Percentiles rank a stretch among this genome's conserved stretches.
phyloP scores from a whole-genome alignment of 108 stramenopile genomes.

The Aureococcus anophagefferens region DNA sequence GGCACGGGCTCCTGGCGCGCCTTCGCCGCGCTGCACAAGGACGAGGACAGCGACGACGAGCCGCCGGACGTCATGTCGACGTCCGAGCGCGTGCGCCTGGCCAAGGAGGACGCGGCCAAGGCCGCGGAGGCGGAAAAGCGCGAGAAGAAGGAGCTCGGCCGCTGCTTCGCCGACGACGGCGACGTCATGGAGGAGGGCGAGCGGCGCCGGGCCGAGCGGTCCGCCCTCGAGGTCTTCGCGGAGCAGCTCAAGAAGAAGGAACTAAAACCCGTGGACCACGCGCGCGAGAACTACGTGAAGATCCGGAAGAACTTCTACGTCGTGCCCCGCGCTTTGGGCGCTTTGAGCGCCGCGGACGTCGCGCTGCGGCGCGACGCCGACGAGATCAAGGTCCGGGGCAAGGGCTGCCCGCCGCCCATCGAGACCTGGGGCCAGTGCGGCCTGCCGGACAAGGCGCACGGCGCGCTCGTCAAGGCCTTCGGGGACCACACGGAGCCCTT shows the following conservation, averaged over 20 bases:
- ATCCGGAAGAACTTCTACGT: constrained; percentile 89
- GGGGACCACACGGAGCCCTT: constrained; percentile 65
- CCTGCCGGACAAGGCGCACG: constrained; percentile 69
- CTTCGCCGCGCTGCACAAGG: not conserved
- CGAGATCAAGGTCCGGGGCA: constrained; percentile 75
- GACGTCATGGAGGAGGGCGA: constrained; percentile 90
- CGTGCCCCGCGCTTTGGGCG: constrained; percentile 67
- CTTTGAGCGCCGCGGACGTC: constrained; percentile 55
- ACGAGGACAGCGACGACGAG: no score
- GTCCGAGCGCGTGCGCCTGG: not conserved
- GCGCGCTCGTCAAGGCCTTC: constrained; percentile 46
- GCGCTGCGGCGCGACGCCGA: constrained; percentile 57
- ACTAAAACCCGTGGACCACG: constrained; percentile 86
- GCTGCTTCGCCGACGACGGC: constrained; percentile 45
- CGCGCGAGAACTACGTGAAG: constrained; percentile 68
- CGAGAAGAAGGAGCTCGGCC: constrained; percentile 17
- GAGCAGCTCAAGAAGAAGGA: constrained; percentile 88
- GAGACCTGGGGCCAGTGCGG: constrained; percentile 80
- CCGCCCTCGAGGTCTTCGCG: constrained; percentile 74
- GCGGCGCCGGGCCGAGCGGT: constrained; percentile 60
- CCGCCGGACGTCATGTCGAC: not conserved
- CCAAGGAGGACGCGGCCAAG: not conserved
- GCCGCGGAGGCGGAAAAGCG: no score
- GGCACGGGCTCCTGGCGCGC: no score
- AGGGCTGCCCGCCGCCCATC: constrained; percentile 84